Conservation (phyloP, 768 basidiomycete genomes). For the Russula dissimulans region DNA sequence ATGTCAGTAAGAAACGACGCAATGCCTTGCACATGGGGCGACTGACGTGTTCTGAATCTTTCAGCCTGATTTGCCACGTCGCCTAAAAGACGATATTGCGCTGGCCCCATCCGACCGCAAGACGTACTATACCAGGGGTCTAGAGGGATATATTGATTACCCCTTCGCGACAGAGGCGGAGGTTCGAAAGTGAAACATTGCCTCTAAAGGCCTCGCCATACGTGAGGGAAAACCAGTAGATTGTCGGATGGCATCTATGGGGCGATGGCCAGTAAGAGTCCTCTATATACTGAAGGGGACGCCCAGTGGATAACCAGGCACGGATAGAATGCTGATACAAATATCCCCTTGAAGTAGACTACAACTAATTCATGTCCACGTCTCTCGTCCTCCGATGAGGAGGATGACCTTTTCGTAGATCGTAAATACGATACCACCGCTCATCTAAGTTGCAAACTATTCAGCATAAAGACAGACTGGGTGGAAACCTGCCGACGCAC, state of each 20-base stretch:
- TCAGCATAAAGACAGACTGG: neutral
- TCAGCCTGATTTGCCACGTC: conserved; percentile 19
- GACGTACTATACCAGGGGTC: neutral
- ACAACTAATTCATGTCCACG: conserved; percentile 12
- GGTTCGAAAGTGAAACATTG: neutral
- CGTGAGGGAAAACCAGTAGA: neutral
- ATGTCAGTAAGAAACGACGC: neutral
- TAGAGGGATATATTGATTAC: conserved; percentile 19
- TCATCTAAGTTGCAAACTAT: conserved; percentile 45
- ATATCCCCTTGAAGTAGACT: neutral
- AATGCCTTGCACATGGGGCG: no score
- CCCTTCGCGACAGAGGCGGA: conserved; percentile 6
- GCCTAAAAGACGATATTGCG: neutral
- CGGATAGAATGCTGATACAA: neutral
- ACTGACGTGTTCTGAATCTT: neutral
- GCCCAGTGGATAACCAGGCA: no score
- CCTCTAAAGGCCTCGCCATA: neutral
- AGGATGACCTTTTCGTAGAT: conserved; percentile 79
- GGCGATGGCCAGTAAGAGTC: neutral
- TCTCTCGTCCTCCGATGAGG: conserved; percentile 31
- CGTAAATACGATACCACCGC: conserved; percentile 89
- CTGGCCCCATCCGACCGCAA: neutral
- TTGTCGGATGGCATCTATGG: neutral
- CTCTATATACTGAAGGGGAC: neutral
- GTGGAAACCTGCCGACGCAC: conserved; percentile 34